Base-by-base conservation (phyloP, 441 rosid genomes). In the Theobroma grandiflorum region DNA sequence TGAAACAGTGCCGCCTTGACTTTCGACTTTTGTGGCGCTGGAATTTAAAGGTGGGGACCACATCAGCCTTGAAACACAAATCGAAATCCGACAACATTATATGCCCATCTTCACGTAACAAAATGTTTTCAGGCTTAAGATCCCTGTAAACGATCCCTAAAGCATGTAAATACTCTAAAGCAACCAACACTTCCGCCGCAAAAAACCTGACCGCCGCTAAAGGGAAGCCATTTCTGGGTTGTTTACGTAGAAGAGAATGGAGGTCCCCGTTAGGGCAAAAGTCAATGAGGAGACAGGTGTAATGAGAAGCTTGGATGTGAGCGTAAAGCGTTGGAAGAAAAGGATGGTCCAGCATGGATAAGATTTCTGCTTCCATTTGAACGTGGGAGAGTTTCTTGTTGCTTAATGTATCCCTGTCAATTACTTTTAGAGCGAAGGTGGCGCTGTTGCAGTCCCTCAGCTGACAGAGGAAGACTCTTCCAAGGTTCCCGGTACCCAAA, bases 221-320 rank as follows among this genome's bases (percentile, higher is more conserved):
- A 9, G 92, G 81, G 20, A 91, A 81, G 40, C 93, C 82, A 75
- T 85, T 83, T 8, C 84, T 62, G n/a, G 93, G 91, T 84, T 90
- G 95, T 65, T 87, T 88, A 42, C 89, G 90, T 55, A 91, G 85
- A 70, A 91, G 88, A 65, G 89, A 83, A 71, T 90, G 88, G 70
- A 91, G 91, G 80, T 91, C 93, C 55, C 95, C 93, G 31, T 88
- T 89, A 8, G 95, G 89, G 53, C 93, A 91, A 86, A 85, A 91
- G 76, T 91, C 95, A 8, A 91, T 91, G 53, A 91, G 86, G 55
- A 91, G 90, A 78, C 95, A 91, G 18, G 91, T 90, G 85, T 91
- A 91, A 81, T 90, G 95, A 74, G 93, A 91, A 64, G 82, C 95
- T 12, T 90, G 85, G 78, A 91, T 82, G 49, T 84, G 92, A 49